Evolutionary conservation across 2,329 filamentous ascomycete genomes (phyloP).

Genomic region (Aureobasidium leucospermi): DNA sequence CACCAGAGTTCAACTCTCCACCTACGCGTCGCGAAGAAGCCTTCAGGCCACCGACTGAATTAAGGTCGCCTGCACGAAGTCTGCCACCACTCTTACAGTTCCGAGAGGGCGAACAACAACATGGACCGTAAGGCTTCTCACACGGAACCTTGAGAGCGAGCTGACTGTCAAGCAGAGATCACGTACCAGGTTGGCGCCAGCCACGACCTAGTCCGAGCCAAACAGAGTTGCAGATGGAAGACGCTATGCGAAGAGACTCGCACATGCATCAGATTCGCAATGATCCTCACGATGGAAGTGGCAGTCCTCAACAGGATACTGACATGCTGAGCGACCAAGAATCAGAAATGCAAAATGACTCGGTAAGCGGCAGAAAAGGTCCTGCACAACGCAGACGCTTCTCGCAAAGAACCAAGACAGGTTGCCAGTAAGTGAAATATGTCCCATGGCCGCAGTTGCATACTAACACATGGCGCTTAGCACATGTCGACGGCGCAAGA

Average conservation of each 20-base stretch:
- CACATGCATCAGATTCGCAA: background rate
- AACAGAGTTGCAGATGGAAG: background rate
- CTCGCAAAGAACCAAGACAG: slow-evolving; percentile 92
- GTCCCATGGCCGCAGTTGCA: background rate
- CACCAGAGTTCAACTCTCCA: background rate
- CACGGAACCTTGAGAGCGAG: background rate
- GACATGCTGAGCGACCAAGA: slow-evolving; percentile 4
- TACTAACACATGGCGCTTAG: background rate
- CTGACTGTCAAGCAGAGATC: background rate
- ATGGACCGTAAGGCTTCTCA: background rate
- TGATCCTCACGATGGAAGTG: background rate
- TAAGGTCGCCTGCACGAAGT: slow-evolving; percentile 2
- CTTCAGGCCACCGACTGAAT: background rate
- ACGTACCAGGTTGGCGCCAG: background rate
- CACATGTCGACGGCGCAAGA: slow-evolving; percentile 86
- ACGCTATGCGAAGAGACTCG: slow-evolving; percentile 3
- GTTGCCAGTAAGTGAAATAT: slow-evolving; percentile 52
- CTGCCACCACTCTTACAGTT: background rate
- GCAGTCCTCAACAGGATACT: background rate
- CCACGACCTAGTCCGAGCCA: background rate
- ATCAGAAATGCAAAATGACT: slow-evolving; percentile 4
- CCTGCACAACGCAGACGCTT: slow-evolving; percentile 56
- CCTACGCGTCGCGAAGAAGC: background rate
- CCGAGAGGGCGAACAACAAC: background rate
- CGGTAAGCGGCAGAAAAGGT: background rate